These are phyloP conservation scores for Samsoniella hepiali DNA, from an alignment of 2,329 filamentous ascomycete species.

Conservation along the genomic window DNA sequence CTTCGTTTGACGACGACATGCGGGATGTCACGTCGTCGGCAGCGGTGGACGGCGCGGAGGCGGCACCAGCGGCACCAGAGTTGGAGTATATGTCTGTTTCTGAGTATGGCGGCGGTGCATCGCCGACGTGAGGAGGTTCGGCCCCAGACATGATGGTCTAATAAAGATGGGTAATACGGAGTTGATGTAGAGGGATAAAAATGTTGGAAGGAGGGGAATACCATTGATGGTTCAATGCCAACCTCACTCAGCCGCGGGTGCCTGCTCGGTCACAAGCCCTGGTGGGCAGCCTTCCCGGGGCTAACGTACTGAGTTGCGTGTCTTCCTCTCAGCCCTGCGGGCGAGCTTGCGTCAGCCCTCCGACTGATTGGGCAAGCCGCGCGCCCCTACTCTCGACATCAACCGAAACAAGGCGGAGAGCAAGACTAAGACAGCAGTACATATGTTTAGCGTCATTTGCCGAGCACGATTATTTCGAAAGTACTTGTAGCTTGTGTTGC, in stretches of 20 bases:
- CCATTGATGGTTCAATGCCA: background rate
- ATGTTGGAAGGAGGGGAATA: background rate
- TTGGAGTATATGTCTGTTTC: slow-evolving; percentile 55
- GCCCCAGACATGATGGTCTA: background rate
- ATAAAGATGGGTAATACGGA: background rate
- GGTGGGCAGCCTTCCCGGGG: slow-evolving; percentile 1
- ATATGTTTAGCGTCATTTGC: background rate
- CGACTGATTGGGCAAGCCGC: background rate
- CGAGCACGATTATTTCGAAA: too few relatives aligned
- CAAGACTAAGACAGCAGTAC: background rate
- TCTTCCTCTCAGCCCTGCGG: slow-evolving; percentile 9
- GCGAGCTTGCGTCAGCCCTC: slow-evolving; percentile 7
- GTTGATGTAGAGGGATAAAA: background rate
- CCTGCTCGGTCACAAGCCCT: background rate
- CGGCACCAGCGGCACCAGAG: slow-evolving; percentile 32
- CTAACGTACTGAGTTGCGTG: slow-evolving; percentile 7
- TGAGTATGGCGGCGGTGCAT: slow-evolving; percentile 53
- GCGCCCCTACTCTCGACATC: background rate
- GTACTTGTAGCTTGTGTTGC: too few relatives aligned
- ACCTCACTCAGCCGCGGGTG: background rate
- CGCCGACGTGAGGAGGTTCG: slow-evolving; percentile 25
- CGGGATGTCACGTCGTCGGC: slow-evolving; percentile 37
- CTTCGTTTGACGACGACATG: slow-evolving; percentile 40
- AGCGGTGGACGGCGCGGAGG: slow-evolving; percentile 26
- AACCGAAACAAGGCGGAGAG: background rate